Base-by-base conservation (phyloP, 2,329 filamentous ascomycete species). In the Esteya vermicola region DNA sequence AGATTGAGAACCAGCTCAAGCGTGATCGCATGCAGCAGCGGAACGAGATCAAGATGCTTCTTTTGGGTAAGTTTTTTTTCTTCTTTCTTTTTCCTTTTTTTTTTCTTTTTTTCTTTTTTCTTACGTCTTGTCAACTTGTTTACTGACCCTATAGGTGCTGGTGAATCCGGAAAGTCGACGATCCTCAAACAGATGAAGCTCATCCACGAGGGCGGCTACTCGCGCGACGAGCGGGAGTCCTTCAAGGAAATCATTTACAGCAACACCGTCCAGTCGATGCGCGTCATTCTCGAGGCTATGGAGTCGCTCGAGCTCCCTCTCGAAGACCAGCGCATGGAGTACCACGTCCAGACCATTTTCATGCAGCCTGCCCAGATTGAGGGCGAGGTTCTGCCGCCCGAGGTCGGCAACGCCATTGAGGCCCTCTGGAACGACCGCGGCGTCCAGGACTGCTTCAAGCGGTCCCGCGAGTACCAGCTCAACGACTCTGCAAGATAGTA, bases 41-140 rank as follows among this genome's bases (percentile, higher is more conserved):
- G 56, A 98, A 98, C 54, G 91, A 98, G 68, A 98, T 98, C 71
- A 98, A 98, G 77, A 96, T 98, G 91, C 72, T 98, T 54, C 75
- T 98, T 56, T 80, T 98, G 56, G 91, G 91, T 95, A 75, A 58
- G 79, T 70, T 12, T n/a, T 1, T 16, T 34, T 2, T 5, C 21
- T 6, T 19, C 10, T 21, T 3, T n/a, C 8, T 10, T 22, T 20
- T 14, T 6, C 22, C 5, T 6, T 21, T n/a, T n/a, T 19, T 23
- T 14, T 31, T 18, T 22, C 13, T 8, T 3, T n/a, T 30, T n/a
- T n/a, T n/a, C n/a, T n/a, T n/a, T n/a, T n/a, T n/a, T n/a, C n/a
- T n/a, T n/a, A n/a, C n/a, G n/a, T n/a, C n/a, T n/a, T n/a, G n/a
- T n/a, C n/a, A n/a, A n/a, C 14, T 9, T 14, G 26, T 48, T 52